Conservation (phyloP, 345 rosid species). For the Anacardium occidentale region DNA sequence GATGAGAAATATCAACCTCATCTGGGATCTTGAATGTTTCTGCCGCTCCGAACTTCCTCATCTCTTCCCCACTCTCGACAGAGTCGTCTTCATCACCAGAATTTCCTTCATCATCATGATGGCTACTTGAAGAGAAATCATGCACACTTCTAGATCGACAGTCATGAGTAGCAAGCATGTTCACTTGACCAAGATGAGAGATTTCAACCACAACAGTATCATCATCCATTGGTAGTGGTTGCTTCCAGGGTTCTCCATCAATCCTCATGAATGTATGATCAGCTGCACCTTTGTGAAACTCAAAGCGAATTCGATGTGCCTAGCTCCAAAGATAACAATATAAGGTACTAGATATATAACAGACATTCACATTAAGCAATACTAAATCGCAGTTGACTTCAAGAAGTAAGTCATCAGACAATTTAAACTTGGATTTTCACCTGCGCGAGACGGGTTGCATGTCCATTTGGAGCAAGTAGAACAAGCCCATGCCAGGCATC, state of each 20-base stretch:
- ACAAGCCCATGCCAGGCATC: conserved; percentile 98
- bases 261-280: conserved; percentile 80
- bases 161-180: conserved; percentile 76
- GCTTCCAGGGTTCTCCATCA: conserved; percentile 96
- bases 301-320: conserved; percentile 72
- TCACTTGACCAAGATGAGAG: conserved; percentile 84
- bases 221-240: conserved; percentile 65
- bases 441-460: conserved; percentile 93
- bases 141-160: conserved; percentile 55
- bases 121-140: conserved; percentile 35
- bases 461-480: conserved; percentile 76
- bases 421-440: conserved; percentile 28
- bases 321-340: conserved; percentile 27
- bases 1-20: conserved; percentile 65
- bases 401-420: background rate
- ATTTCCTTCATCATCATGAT: conserved; percentile 35
- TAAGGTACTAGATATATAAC: background rate
- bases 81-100: conserved; percentile 39
- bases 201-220: conserved; percentile 80
- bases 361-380: background rate
- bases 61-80: conserved; percentile 44
- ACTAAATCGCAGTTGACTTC: background rate
- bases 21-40: conserved; percentile 86
- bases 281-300: conserved; percentile 73
- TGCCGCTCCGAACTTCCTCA: conserved; percentile 85